Conservation (phyloP, 2,329 filamentous ascomycete genomes). For the Epichloe brachyelytri region DNA sequence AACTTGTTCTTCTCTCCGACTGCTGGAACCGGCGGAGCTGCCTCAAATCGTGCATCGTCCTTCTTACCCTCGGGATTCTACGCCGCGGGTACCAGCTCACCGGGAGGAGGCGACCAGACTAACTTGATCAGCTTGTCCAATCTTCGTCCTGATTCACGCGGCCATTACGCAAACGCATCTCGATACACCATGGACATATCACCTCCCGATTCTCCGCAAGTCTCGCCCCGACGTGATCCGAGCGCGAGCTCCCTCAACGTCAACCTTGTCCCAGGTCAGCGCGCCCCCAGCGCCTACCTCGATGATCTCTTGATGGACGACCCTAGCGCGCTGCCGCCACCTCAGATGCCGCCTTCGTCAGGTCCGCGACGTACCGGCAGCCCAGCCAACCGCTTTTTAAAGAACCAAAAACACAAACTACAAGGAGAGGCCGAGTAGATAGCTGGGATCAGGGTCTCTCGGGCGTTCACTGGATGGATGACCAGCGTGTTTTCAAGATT, state of each 20-base stretch:
- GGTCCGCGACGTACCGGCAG: constrained; percentile 10
- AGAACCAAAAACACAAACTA: not conserved
- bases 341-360: constrained; percentile 20
- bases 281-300: constrained; percentile 78
- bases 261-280: constrained; percentile 41
- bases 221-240: constrained; percentile 34
- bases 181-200: constrained; percentile 34
- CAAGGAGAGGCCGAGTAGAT: not conserved
- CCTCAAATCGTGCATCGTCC: constrained; percentile 55
- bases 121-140: constrained; percentile 49
- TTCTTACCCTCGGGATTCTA: constrained; percentile 91
- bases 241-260: constrained; percentile 57
- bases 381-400: constrained; percentile 16
- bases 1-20: constrained; percentile 95
- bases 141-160: constrained; percentile 44
- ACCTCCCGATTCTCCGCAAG: constrained; percentile 53
- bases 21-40: constrained; percentile 46
- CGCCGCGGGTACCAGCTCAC: constrained; percentile 49
- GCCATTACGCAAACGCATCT: constrained; percentile 28
- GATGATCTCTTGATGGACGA: constrained; percentile 82
- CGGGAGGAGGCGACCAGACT: constrained; percentile 30
- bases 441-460: not conserved
- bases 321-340: constrained; percentile 35
- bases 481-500: not conserved
- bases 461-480: not conserved